These are phyloP conservation scores for Ceriops zippeliana DNA, from an alignment of 345 rosid genomes.

Conservation along the genomic window DNA sequence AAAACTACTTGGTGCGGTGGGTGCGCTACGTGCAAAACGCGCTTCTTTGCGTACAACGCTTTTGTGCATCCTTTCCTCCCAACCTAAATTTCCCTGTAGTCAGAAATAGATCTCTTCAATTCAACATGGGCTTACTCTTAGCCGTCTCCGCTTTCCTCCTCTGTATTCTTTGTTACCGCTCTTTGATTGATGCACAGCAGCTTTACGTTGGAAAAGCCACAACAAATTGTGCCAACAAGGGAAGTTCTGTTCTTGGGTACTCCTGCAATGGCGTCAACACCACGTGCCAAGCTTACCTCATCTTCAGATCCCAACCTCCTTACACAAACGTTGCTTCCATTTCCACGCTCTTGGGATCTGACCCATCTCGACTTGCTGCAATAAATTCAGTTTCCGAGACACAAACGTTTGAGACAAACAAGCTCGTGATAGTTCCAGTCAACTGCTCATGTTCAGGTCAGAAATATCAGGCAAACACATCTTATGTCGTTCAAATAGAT, in stretches of 20 bases:
- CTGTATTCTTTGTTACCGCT: conserved; percentile 17
- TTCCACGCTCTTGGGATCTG: conserved; percentile 44
- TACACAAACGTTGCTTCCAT: conserved; percentile 47
- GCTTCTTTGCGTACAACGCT: no score
- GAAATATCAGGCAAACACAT: conserved; percentile 48
- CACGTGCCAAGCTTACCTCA: conserved; percentile 53
- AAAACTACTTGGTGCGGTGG: no score
- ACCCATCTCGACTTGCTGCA: conserved; percentile 42
- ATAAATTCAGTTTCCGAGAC: conserved; percentile 45
- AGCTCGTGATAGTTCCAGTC: conserved; percentile 59
- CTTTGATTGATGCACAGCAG: conserved; percentile 51
- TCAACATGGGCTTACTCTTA: conserved; percentile 26
- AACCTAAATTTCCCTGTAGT: no score
- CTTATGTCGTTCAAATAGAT: conserved; percentile 33
- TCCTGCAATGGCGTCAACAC: conserved; percentile 64
- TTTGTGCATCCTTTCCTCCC: no score
- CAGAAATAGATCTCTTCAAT: neutral
- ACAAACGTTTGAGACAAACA: conserved; percentile 33
- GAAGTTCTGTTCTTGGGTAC: conserved; percentile 59
- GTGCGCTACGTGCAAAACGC: no score
- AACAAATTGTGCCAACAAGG: conserved; percentile 36
- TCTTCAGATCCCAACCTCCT: conserved; percentile 58
- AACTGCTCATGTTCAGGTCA: conserved; percentile 64
- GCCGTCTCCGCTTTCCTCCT: conserved; percentile 9
- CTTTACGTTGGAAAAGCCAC: conserved; percentile 51